A percentile compares a stretch with the other conserved stretches of the same genome.
Evolutionary conservation across 2,329 filamentous ascomycete species (phyloP).

Genomic region (Colletotrichum sp.): DNA sequence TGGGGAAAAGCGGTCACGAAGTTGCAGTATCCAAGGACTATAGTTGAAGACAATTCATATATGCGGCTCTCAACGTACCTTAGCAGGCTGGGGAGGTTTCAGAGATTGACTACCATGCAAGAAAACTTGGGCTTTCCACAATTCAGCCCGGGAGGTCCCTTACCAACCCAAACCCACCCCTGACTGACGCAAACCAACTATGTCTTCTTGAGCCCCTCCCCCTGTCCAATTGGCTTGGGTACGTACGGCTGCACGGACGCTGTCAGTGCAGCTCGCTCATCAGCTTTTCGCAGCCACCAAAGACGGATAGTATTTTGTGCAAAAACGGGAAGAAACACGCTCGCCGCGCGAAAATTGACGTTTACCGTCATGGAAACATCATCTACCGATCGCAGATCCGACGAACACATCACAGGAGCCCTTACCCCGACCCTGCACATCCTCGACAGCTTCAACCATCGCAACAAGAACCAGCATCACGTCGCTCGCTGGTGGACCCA

Average conservation of each 20-base stretch:
- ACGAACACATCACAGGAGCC: neutral
- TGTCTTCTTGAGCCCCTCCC: neutral
- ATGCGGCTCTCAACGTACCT: neutral
- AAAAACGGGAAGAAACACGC: neutral
- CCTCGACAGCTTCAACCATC: slow-evolving; percentile 76
- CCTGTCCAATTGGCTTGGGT: neutral
- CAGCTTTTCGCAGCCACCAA: neutral
- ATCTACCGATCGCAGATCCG: slow-evolving; percentile 24
- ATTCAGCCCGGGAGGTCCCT: neutral
- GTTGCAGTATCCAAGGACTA: neutral
- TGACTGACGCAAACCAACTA: neutral
- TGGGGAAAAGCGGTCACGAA: neutral
- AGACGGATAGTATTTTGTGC: neutral
- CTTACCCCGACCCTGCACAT: slow-evolving; percentile 53
- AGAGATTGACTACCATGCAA: neutral
- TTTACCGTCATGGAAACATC: neutral
- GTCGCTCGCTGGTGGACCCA: slow-evolving; percentile 80
- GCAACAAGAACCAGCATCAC: slow-evolving; percentile 92
- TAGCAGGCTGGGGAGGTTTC: neutral
- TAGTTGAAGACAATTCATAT: neutral
- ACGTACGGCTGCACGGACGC: neutral
- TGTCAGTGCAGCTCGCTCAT: neutral
- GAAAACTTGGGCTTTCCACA: neutral
- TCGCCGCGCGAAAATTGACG: neutral
- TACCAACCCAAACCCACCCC: neutral